These are phyloP conservation scores for Vitis amurensis DNA, from an alignment of 164 flowering plant genomes.

Conservation along the genomic window DNA sequence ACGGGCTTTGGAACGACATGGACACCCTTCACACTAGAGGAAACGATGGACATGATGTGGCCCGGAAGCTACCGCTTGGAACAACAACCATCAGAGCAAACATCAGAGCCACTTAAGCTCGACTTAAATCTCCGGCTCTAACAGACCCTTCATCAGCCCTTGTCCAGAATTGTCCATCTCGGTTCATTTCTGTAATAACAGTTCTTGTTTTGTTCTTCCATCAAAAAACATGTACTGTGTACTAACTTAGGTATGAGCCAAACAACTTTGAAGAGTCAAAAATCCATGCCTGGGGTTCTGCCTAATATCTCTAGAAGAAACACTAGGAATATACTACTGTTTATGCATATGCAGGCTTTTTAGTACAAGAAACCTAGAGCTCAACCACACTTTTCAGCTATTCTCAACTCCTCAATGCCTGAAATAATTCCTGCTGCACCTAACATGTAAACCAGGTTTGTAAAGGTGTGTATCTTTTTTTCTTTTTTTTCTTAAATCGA, in stretches of 20 bases:
- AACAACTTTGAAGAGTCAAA: slow-evolving; percentile 1
- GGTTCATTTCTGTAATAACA: not conserved
- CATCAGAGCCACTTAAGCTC: slow-evolving; percentile 34
- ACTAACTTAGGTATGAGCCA: slow-evolving; percentile 9
- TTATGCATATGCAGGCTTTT: slow-evolving; percentile 4
- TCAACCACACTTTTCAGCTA: not conserved
- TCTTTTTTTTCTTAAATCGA: not conserved
- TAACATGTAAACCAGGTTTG: slow-evolving; percentile 2
- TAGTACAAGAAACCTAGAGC: not conserved
- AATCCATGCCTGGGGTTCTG: slow-evolving; percentile 6
- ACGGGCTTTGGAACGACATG: slow-evolving; percentile 32
- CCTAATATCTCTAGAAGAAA: slow-evolving; percentile 8
- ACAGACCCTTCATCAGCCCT: slow-evolving; percentile 10
- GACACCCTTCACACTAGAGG: slow-evolving; percentile 36
- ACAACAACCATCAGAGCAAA: slow-evolving; percentile 29
- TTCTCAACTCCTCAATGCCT: not conserved
- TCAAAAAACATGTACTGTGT: slow-evolving; percentile 1
- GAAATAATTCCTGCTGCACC: slow-evolving; percentile 7
- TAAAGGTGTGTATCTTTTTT: not conserved
- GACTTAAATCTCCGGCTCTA: slow-evolving; percentile 66
- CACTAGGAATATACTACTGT: not conserved
- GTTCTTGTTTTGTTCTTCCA: slow-evolving; percentile 3
- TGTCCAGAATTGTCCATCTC: slow-evolving; percentile 1
- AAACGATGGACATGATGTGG: slow-evolving; percentile 50
- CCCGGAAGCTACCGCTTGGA: slow-evolving; percentile 70